Base-by-base conservation (phyloP, 306 rosid genomes). In the Calophaca sinica region DNA sequence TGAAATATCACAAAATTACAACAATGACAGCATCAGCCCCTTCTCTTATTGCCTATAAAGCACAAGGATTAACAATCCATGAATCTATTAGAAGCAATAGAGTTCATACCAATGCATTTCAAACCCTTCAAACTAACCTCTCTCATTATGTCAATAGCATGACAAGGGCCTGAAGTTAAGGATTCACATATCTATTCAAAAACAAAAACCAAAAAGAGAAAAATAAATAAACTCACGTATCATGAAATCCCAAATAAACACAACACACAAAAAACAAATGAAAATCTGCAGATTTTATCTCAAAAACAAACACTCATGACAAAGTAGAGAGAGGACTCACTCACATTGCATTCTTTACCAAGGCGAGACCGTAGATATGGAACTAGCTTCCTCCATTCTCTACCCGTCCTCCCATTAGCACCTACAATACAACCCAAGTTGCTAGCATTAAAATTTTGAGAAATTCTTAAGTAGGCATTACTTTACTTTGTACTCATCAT, bases 11-110 rank as follows among this genome's bases (percentile, higher is more conserved):
- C n/a, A n/a, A n/a, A n/a, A n/a, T n/a, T n/a, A 94, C 99, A 45
- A 90, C 93, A 63, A 94, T 82, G 49, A 94, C 96, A 81, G 97
- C 92, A 64, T 90, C 93, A 32, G 92, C 96, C 50, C 99, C 99
- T 72, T 94, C 97, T 71, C 87, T 73, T 68, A 94, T 90, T 72
- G 97, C 96, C 99, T 92, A 82, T 64, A 81, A 9, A 57, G 49
- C 62, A 80, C 7, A 7, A 20, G 45, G 55, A 53, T 46, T n/a
- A 84, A 42, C 61, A 44, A 78, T 35, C 46, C 39, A 71, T 42
- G 4, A 76, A 52, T 52, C 51, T 31, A 52, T 39, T 55, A 52
- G 12, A 76, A 54, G 10, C 61, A 63, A 61, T 7, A 29, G 33
- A 60, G 32, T 29, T 41, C 39, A 61, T 51, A 66, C 41, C 38